phyloP scores from a whole-genome alignment of 139 green algal genomes.

The Chlorokybus atmophyticus region DNA sequence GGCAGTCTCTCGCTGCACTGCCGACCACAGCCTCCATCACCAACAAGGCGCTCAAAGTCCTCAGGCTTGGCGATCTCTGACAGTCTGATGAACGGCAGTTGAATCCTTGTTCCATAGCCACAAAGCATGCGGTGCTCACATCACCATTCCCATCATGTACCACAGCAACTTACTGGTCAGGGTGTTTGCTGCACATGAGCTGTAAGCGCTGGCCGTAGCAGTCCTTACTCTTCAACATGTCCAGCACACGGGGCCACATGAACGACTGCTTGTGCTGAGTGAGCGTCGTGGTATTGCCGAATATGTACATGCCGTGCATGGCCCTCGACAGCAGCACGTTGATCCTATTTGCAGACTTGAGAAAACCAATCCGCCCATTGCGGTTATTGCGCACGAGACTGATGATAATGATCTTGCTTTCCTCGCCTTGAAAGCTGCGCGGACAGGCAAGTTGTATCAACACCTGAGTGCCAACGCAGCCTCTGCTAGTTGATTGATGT shows the following conservation, averaged over 20 bases:
- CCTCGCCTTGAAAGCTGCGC: conserved; percentile 50
- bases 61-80: not conserved
- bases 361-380: conserved; percentile 50
- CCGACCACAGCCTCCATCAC: not conserved
- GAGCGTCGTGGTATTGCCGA: conserved; percentile 32
- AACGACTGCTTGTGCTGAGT: not conserved
- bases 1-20: not conserved
- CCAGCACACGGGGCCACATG: not conserved
- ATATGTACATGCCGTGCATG: conserved; percentile 51
- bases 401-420: conserved; percentile 50
- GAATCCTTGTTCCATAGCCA: too few species aligned
- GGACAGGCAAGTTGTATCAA: too few species aligned
- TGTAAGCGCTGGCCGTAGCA: not conserved
- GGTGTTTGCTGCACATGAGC: too few species aligned
- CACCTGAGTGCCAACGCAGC: too few species aligned
- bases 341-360: conserved; percentile 49
- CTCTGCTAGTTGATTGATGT: not conserved
- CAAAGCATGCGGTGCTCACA: too few species aligned
- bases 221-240: not conserved
- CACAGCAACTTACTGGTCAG: too few species aligned
- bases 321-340: conserved; percentile 68
- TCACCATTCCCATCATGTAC: too few species aligned
- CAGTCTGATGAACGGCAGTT: too few species aligned
- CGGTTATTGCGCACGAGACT: conserved; percentile 56
- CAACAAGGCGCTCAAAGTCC: not conserved